Evolutionary conservation across 2,329 filamentous ascomycete genomes (phyloP).

Genomic region (Colletotrichum australisinense): DNA sequence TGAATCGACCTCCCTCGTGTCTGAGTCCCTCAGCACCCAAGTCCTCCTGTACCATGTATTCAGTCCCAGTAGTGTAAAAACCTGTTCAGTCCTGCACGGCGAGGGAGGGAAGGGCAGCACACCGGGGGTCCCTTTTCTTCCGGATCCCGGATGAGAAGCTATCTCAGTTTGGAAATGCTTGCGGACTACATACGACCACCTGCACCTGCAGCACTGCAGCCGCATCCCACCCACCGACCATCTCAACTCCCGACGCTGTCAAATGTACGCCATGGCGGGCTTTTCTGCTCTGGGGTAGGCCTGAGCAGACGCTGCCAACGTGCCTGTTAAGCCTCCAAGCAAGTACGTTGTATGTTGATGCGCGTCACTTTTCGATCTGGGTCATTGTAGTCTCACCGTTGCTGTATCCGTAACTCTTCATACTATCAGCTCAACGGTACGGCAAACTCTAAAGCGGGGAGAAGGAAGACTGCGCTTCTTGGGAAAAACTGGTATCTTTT

Average conservation of each 20-base stretch:
- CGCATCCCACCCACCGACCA: no score
- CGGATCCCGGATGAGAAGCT: conserved; percentile 14
- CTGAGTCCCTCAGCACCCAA: background rate
- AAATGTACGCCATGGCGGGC: background rate
- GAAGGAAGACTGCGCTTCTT: background rate
- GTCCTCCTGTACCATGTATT: background rate
- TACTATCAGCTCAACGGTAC: background rate
- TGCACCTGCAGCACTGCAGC: background rate
- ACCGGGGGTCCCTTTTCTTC: background rate
- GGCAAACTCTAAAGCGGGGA: background rate
- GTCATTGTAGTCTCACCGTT: background rate
- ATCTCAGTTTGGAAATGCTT: conserved; percentile 30
- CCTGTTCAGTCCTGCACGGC: background rate
- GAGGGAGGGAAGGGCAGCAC: no score
- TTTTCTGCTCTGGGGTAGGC: background rate
- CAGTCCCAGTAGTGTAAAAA: background rate
- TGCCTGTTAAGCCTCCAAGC: background rate
- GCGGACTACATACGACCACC: background rate
- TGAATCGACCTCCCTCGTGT: no score
- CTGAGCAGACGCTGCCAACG: background rate
- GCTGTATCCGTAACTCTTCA: background rate
- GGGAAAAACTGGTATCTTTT: conserved; percentile 23
- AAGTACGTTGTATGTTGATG: background rate
- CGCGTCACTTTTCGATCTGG: background rate
- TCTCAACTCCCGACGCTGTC: background rate